Base-by-base conservation (phyloP, 768 basidiomycete species). In the Macrocybe gigantea region DNA sequence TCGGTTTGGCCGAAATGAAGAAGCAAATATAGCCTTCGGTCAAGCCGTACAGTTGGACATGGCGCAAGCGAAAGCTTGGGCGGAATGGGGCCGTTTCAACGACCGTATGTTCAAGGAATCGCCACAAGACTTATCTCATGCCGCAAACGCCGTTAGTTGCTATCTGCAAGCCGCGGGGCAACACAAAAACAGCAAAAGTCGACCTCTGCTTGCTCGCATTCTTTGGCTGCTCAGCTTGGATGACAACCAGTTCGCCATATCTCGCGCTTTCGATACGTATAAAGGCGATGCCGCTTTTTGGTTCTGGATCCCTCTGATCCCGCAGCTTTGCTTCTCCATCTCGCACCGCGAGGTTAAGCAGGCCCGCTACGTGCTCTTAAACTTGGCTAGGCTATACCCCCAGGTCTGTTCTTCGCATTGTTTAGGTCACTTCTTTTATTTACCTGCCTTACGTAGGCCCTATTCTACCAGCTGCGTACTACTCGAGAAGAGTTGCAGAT, bases 301-400 rank as follows among this genome's bases (percentile, higher is more conserved):
- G 96, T 97, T 92, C 64, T 99, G 96, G 96, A 94, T 99, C 56
- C 89, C 95, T 1, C 72, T 97, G 48, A 93, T 96, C 39, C 96
- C 96, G 3, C 95, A 99, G 59, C 77, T 99, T 7, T 84, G 93
- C 53, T 64, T 88, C 46, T 94, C 95, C 1, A 75, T 99, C 36
- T 87, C 88, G 1, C 86, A 94, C 51, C 80, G 92, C 33, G 96
- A 99, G 65, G 85, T 92, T 38, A 93, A 91, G 58, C 93, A 94
- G 61, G 94, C 93, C 3, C 80, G 92, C 13, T 85, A 87, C 61
- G 79, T 99, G 39, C 73, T 99, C 35, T 72, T 93, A 50, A 90
- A 89, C 52, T 77, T 99, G 41, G 93, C 94, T 14, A 90, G 93
- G 64, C 71, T 82, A 51, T 95, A 82, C 66, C 96, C 96, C 38